These are phyloP conservation scores for Carex parvula DNA, from an alignment of 176 grass and related monocot genomes.

Conservation along the genomic window DNA sequence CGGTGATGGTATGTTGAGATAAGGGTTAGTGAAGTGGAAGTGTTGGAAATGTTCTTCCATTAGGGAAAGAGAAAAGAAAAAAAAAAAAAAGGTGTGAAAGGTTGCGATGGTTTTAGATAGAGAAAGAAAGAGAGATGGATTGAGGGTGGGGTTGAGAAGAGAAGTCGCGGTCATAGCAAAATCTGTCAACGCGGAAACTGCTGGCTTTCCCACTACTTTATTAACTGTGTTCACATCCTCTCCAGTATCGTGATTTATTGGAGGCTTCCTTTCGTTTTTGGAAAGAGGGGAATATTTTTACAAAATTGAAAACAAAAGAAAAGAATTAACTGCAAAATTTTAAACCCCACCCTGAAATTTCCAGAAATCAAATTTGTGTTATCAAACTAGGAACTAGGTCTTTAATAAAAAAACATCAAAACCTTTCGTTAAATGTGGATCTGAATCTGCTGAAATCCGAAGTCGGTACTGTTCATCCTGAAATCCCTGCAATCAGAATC, in stretches of 20 bases:
- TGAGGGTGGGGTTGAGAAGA: neutral
- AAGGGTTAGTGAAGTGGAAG: constrained; percentile 56
- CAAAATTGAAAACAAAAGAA: neutral
- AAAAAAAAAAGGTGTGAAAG: constrained; percentile 9
- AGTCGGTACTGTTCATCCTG: too few relatives aligned
- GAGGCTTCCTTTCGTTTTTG: neutral
- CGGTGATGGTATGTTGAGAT: constrained; percentile 40
- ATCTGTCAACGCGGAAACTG: constrained; percentile 83
- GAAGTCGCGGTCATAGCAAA: constrained; percentile 22
- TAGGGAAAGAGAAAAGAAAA: constrained; percentile 10
- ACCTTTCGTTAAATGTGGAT: neutral
- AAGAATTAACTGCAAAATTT: neutral
- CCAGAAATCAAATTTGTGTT: neutral
- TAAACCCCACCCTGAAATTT: neutral
- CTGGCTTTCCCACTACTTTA: constrained; percentile 80
- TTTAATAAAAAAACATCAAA: neutral
- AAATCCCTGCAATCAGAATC: too few relatives aligned
- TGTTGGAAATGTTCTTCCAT: constrained; percentile 85
- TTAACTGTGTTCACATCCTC: neutral
- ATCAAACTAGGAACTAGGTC: neutral
- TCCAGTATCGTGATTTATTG: neutral
- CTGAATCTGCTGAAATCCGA: too few relatives aligned
- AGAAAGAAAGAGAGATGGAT: neutral
- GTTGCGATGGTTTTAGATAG: constrained; percentile 17
- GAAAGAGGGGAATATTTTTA: constrained; percentile 8